These are phyloP conservation scores for Saturnispora zaruensis DNA, from an alignment of 805 yeast genomes.

Conservation along the genomic window DNA sequence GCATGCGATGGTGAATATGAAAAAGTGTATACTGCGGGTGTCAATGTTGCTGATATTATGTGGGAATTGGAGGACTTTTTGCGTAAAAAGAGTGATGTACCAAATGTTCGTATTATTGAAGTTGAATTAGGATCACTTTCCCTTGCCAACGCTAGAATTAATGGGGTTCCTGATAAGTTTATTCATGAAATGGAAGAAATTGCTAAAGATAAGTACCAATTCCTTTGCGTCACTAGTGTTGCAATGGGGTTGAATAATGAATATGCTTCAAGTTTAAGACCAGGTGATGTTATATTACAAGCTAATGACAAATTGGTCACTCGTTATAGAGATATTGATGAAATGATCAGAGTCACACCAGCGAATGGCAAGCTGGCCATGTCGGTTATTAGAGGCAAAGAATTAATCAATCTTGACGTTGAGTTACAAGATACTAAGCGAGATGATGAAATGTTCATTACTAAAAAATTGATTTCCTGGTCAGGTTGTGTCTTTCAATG, in stretches of 20 bases:
- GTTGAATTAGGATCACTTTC: slow-evolving; percentile 67
- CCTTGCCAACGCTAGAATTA: slow-evolving; percentile 65
- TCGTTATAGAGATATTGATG: slow-evolving; percentile 56
- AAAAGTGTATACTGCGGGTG: slow-evolving; percentile 63
- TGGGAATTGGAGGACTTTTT: slow-evolving; percentile 45
- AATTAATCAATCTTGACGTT: slow-evolving; percentile 51
- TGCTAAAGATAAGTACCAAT: slow-evolving; percentile 55
- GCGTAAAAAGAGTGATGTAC: slow-evolving; percentile 36
- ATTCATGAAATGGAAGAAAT: slow-evolving; percentile 51
- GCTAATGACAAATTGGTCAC: slow-evolving; percentile 59
- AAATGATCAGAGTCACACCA: slow-evolving; percentile 24
- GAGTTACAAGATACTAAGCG: slow-evolving; percentile 55
- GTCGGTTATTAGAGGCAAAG: slow-evolving; percentile 63
- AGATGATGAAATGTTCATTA: slow-evolving; percentile 30
- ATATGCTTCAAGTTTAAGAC: slow-evolving; percentile 30
- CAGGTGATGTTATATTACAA: slow-evolving; percentile 73
- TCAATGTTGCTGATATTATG: slow-evolving; percentile 61
- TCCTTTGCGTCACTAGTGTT: slow-evolving; percentile 62
- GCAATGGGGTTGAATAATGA: slow-evolving; percentile 28
- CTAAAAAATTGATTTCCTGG: slow-evolving; percentile 68
- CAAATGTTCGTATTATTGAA: slow-evolving; percentile 61
- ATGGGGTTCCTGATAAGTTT: slow-evolving; percentile 87
- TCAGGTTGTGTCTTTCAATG: slow-evolving; percentile 75
- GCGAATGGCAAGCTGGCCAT: slow-evolving; percentile 35
- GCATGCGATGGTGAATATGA: slow-evolving; percentile 70